phyloP scores from a whole-genome alignment of 2,329 filamentous ascomycete species.

The Knoxdaviesia proteae region DNA sequence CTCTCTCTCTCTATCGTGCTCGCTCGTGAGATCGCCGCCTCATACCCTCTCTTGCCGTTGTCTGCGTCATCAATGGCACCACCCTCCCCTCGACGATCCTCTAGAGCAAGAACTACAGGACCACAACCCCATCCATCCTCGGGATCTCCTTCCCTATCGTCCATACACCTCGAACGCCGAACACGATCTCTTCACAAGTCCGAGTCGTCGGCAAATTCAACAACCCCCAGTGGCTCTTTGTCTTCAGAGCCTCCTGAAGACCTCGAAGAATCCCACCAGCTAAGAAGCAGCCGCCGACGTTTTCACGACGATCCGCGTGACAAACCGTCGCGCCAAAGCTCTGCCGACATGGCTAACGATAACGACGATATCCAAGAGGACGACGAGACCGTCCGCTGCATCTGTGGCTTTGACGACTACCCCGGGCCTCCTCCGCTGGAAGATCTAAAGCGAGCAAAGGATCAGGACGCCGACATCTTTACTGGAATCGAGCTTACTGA shows the following conservation, averaged over 20 bases:
- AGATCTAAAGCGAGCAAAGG: slow-evolving; percentile 29
- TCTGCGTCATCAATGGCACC: slow-evolving; percentile 30
- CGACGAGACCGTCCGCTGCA: slow-evolving; percentile 86
- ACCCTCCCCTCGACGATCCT: slow-evolving; percentile 64
- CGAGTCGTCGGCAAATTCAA: slow-evolving; percentile 47
- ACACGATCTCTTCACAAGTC: slow-evolving; percentile 54
- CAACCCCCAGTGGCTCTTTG: slow-evolving; percentile 46
- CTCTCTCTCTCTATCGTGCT: slow-evolving; percentile 12
- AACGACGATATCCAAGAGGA: slow-evolving; percentile 58
- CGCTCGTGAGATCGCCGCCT: slow-evolving; percentile 1
- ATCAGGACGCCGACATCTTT: slow-evolving; percentile 35
- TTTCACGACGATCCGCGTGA: slow-evolving; percentile 36
- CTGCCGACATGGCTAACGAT: slow-evolving; percentile 35
- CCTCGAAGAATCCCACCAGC: slow-evolving; percentile 45
- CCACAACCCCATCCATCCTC: slow-evolving; percentile 50
- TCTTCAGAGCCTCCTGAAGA: slow-evolving; percentile 51
- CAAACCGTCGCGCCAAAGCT: slow-evolving; percentile 19
- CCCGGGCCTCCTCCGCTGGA: slow-evolving; percentile 57
- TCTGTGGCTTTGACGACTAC: slow-evolving; percentile 89
- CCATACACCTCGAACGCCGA: slow-evolving; percentile 52
- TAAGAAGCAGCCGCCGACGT: slow-evolving; percentile 61
- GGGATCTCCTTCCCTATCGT: slow-evolving; percentile 21
- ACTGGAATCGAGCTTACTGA: slow-evolving; percentile 47
- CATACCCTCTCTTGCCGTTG: slow-evolving; percentile 9
- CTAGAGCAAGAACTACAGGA: slow-evolving; percentile 67